Evolutionary conservation across 1,139 yeast genomes (phyloP), one percentile per base, ranked within the genome.

Genomic region (Meyerozyma elateridarum): DNA sequence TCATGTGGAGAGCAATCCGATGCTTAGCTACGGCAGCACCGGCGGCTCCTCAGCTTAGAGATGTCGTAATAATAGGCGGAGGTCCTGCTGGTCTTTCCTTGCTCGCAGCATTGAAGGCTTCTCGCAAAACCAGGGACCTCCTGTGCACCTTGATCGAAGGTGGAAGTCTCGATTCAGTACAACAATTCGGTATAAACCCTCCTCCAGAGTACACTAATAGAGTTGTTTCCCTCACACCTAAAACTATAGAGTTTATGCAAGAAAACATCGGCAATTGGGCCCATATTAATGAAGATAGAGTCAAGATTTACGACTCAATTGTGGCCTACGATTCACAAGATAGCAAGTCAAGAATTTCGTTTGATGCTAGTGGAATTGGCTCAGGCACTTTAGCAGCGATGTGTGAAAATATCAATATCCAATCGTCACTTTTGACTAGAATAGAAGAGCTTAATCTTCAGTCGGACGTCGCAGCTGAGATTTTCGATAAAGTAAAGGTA

Each of bases 61-160:
- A 91, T 54, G 77, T 93, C 15, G 80, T 85, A 8, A 83, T 91
- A 36, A 84, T 93, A 29, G 99, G 99, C 16, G 98, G 95, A 5
- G 99, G 99, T 0, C 96, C 97, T 1, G 97, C 98, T 0, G 99
- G 99, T 0, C 62, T 91, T 35, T 81, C 96, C 1, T 63, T 91
- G 24, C 79, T 93, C 2, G 73, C 95, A 0, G 94, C 95, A 0
- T 81, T 52, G 70, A 68, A 84, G 52, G 70, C 72, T 45, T 79
- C 89, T 2, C 77, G 81, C 7, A 56, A 66, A 22, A 74, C 95
- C 4, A 63, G 61, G 17, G 67, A 75, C 35, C 66, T 87, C 30
- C 67, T 70, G 33, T 74, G 93, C 31, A 74, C 81, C 0, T 61
- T 91, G 33, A 67, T 91, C 11, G 98, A 91, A 56, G 89, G 83